Base-by-base conservation (phyloP, 2,329 filamentous ascomycete genomes). In the Corynespora cassiicola region DNA sequence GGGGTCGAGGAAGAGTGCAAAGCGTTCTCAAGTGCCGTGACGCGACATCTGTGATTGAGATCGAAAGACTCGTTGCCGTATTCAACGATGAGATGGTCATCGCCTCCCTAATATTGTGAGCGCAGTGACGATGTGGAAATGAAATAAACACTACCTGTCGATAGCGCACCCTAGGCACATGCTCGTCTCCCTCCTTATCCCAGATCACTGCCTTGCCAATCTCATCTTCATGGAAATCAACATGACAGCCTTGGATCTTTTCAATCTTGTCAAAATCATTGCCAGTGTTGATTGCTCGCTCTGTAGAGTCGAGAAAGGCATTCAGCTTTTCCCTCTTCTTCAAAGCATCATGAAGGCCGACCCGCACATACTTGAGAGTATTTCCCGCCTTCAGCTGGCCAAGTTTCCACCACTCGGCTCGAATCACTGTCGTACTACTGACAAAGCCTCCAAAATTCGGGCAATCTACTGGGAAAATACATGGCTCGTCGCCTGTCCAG, bases 401-500 rank as follows among this genome's bases (percentile, higher is more conserved):
- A 8, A 85, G 53, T 51, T 82, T 81, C 80, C 80, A 84, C 52
- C 77, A 73, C 33, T 84, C 80, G 2, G 74, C 80, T 41, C 75
- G 75, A 19, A 81, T 71, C 9, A 82, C 70, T 0, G 80, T 84
- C 2, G 76, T 75, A 9, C 71, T 75, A 20, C 74, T 79, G 0
- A 82, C 71, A 42, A 85, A 83, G 0, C 81, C 81, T 6, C 82
- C 81, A 41, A 84, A 75, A 47, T 83, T 80, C 0, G 81, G 82
- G 33, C 74, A 75, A 52, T 85, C 81, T 5, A 78, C 69, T 0
- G 79, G 74, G 31, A 85, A 82, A 12, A 85, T 76, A n/a, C 78
- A 78, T 2, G 79, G 75, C 22, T 80, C 78, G 40, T 84, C 80
- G 4, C 81, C 81, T 1, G 79, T 82, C 75, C 77, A 85, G 47